These are phyloP conservation scores for Xylariaceae sp. DNA, from an alignment of 2,329 filamentous ascomycete species.

Conservation along the genomic window DNA sequence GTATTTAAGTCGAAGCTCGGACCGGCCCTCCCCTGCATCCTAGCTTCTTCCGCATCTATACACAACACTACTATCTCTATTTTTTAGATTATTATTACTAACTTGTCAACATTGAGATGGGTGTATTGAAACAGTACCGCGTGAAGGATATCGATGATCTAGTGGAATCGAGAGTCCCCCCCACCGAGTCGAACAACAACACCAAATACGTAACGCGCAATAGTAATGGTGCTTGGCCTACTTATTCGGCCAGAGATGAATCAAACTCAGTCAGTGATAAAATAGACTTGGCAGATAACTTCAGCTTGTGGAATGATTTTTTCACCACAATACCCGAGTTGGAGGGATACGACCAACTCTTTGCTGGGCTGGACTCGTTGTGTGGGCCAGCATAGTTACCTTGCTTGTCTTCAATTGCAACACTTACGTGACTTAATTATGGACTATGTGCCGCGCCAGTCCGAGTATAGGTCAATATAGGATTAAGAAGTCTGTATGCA, in stretches of 20 bases:
- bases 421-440: too few relatives aligned
- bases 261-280: conserved; percentile 6
- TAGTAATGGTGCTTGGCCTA: background rate
- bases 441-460: too few relatives aligned
- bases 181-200: background rate
- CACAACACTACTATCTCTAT: too few relatives aligned
- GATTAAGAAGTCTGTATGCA: too few relatives aligned
- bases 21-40: background rate
- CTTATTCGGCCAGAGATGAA: background rate
- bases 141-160: conserved; percentile 23
- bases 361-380: conserved; percentile 33
- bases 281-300: conserved; percentile 12
- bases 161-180: background rate
- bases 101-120: conserved; percentile 3
- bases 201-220: background rate
- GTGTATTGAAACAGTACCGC: conserved; percentile 29
- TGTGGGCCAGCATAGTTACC: conserved; percentile 26
- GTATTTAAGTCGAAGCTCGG: background rate
- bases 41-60: too few relatives aligned
- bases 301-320: conserved; percentile 30
- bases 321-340: conserved; percentile 19
- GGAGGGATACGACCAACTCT: conserved; percentile 34
- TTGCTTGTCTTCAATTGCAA: too few relatives aligned
- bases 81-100: background rate
- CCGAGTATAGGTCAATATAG: too few relatives aligned